Conservation (phyloP, 2,329 filamentous ascomycete species). For the Esteya vermicola region DNA sequence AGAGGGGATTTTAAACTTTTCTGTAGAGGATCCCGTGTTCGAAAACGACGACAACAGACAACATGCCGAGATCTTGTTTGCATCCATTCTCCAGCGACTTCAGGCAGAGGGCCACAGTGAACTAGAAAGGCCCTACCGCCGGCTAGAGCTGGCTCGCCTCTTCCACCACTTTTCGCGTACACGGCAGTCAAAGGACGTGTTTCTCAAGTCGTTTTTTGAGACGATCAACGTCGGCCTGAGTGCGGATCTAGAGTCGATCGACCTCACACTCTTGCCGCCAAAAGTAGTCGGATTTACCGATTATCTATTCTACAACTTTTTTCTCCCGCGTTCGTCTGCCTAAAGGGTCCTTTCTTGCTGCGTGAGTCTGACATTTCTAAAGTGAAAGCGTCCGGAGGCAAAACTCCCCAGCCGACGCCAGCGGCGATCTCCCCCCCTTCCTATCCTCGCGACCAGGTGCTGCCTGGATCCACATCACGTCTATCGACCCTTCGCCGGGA, state of each 20-base stretch:
- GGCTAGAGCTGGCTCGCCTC: background rate
- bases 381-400: too few relatives aligned
- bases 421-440: too few relatives aligned
- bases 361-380: too few relatives aligned
- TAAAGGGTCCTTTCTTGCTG: too few relatives aligned
- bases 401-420: too few relatives aligned
- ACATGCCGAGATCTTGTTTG: constrained; percentile 1
- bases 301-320: background rate
- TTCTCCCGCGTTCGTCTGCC: background rate
- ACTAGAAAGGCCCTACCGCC: background rate
- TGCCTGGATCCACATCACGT: too few relatives aligned
- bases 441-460: too few relatives aligned
- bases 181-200: constrained; percentile 1
- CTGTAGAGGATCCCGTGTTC: background rate
- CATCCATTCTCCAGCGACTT: constrained; percentile 1
- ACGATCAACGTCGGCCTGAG: background rate
- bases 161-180: background rate
- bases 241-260: background rate
- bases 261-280: background rate
- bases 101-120: background rate
- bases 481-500: too few relatives aligned
- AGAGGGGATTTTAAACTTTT: background rate
- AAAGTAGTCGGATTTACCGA: background rate
- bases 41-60: constrained; percentile 1
- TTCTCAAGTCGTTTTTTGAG: background rate